Percentiles rank a stretch among this genome's conserved stretches.
Evolutionary conservation across 768 basidiomycete genomes (phyloP).

Genomic region (Crassisporium funariophilum): DNA sequence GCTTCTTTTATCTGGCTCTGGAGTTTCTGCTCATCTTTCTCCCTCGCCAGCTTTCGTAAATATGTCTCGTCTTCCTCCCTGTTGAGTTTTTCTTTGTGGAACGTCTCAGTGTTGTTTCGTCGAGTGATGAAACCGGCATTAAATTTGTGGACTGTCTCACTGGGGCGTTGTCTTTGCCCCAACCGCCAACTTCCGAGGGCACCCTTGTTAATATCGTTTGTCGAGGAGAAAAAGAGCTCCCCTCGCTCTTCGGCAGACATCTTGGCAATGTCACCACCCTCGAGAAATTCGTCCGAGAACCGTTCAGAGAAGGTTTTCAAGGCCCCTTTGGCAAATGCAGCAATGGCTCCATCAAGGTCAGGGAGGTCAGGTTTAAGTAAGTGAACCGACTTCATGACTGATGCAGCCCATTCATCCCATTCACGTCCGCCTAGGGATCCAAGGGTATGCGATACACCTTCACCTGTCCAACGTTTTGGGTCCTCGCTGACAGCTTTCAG

Average conservation of each 20-base stretch:
- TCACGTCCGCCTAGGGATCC: not conserved
- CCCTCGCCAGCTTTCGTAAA: not conserved
- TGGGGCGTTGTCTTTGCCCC: not conserved
- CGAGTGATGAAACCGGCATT: conserved; percentile 1
- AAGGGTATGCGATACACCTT: not conserved
- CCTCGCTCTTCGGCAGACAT: conserved; percentile 5
- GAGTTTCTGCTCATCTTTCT: not conserved
- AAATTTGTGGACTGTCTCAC: conserved; percentile 12
- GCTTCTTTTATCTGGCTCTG: not conserved
- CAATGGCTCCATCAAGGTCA: conserved; percentile 10
- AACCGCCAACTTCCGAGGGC: conserved; percentile 15
- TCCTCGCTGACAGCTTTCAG: conserved; percentile 13
- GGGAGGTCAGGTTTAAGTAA: conserved; percentile 6
- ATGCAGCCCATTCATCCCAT: not conserved
- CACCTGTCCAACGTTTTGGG: conserved; percentile 12
- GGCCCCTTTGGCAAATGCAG: conserved; percentile 22
- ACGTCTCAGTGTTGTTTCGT: conserved; percentile 5
- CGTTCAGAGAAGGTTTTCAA: conserved; percentile 18
- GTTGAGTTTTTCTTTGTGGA: conserved; percentile 1
- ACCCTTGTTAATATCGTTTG: conserved; percentile 30
- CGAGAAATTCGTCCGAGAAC: conserved; percentile 25
- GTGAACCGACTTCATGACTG: not conserved
- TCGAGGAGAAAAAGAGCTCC: conserved; percentile 18
- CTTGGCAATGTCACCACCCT: conserved; percentile 15
- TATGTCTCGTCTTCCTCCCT: conserved; percentile 8